These are phyloP conservation scores for grape (Vitis vinifera) DNA, from an alignment of 164 flowering plant species.

Conservation along the genomic window ASM3070453v1 NC_081816.1:21446501-21447000, in stretches of 20 bases:
- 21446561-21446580: constrained; percentile 65
- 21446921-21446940: constrained; percentile 46
- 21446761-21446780: constrained; percentile 46
- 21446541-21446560: constrained; percentile 74
- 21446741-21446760: constrained; percentile 71
- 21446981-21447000: constrained; percentile 32
- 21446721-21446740: constrained; percentile 75
- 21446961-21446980: constrained; percentile 53
- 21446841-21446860: constrained; percentile 58
- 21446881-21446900: constrained; percentile 51
- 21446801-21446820: constrained; percentile 45
- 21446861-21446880: constrained; percentile 65
- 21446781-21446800: constrained; percentile 55
- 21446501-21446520: background rate
- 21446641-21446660: constrained; percentile 55
- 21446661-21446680: constrained; percentile 64
- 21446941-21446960: constrained; percentile 50
- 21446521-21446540: constrained; percentile 59
- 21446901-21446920: constrained; percentile 52
- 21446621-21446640: constrained; percentile 57
- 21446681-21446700: constrained; percentile 71
- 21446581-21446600: constrained; percentile 71
- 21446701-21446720: constrained; percentile 55
- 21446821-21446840: constrained; percentile 81
- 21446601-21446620: constrained; percentile 71